Percentiles rank a stretch among this genome's conserved stretches.
phyloP scores from a whole-genome alignment of 108 stramenopile species.

The Mediolabrus comicus region DNA sequence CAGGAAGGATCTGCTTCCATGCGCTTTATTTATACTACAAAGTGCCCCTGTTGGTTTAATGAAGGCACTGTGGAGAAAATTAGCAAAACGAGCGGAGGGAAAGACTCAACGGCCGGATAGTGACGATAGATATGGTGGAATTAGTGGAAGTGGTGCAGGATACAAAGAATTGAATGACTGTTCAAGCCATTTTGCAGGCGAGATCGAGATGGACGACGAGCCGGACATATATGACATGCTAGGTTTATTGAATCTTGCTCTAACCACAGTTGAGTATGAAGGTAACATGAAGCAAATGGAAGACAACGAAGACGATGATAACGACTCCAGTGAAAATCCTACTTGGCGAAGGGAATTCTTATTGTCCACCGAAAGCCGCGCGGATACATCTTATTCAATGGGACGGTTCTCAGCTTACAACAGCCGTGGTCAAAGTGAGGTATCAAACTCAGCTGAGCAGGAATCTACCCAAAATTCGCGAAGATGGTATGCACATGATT shows the following conservation, averaged over 20 bases:
- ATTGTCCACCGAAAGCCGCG: conserved; percentile 36
- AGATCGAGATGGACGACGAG: conserved; percentile 27
- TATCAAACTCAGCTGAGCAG: not conserved
- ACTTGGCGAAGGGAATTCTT: conserved; percentile 72
- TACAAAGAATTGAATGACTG: conserved; percentile 3
- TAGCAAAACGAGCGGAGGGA: conserved; percentile 54
- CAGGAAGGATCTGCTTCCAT: conserved; percentile 77
- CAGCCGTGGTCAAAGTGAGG: conserved; percentile 9
- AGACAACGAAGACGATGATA: conserved; percentile 27
- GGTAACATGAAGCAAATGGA: conserved; percentile 57
- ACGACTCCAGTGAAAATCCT: conserved; percentile 27
- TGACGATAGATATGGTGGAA: conserved; percentile 58
- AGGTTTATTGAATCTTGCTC: conserved; percentile 67
- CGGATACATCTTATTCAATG: conserved; percentile 18
- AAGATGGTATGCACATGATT: conserved; percentile 84
- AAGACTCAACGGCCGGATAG: conserved; percentile 42
- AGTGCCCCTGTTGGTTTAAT: conserved; percentile 78
- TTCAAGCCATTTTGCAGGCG: conserved; percentile 9
- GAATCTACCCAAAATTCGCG: conserved; percentile 60
- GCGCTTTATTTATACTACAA: conserved; percentile 75
- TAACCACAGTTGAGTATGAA: conserved; percentile 83
- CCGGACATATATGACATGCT: conserved; percentile 81
- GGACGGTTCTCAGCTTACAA: conserved; percentile 1
- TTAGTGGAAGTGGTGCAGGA: conserved; percentile 31
- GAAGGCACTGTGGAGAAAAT: conserved; percentile 78